A percentile compares a stretch with the other conserved stretches of the same genome.
Conservation (phyloP, 2,329 filamentous ascomycete species). For the Macrophomina tecta region DNA sequence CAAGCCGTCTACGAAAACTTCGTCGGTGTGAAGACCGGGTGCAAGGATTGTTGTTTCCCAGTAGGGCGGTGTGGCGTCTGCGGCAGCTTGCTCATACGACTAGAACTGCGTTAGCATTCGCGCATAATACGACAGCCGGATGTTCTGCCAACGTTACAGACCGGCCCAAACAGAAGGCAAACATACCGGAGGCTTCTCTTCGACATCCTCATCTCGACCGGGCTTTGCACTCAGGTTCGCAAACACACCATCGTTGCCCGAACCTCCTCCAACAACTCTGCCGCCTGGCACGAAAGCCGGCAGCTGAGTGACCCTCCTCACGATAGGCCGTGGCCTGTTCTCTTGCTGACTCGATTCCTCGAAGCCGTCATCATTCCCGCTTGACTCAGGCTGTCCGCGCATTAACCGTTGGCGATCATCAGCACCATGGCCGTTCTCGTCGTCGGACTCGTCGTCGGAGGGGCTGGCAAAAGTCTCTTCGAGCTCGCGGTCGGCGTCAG, state of each 20-base stretch:
- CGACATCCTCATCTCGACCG: conserved; percentile 77
- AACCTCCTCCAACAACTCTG: conserved; percentile 69
- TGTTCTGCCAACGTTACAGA: background rate
- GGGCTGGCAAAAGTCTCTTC: conserved; percentile 83
- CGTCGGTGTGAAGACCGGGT: conserved; percentile 87
- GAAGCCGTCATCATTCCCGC: conserved; percentile 27
- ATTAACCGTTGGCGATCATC: conserved; percentile 89
- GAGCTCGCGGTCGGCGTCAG: conserved; percentile 76
- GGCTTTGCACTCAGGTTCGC: conserved; percentile 93
- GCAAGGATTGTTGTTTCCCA: conserved; percentile 99
- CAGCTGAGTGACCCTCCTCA: conserved; percentile 60
- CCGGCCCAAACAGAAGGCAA: background rate
- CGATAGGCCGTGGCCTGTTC: conserved; percentile 43
- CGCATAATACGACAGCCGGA: conserved; percentile 20
- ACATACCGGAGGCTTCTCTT: conserved; percentile 92
- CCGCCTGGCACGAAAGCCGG: conserved; percentile 56
- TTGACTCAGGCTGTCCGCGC: conserved; percentile 61
- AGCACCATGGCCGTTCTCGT: conserved; percentile 70
- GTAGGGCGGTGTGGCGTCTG: conserved; percentile 93
- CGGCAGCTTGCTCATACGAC: conserved; percentile 98
- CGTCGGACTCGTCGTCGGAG: conserved; percentile 70
- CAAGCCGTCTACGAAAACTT: conserved; percentile 96
- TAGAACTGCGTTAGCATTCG: conserved; percentile 52
- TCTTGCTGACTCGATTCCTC: conserved; percentile 28
- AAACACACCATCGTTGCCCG: conserved; percentile 93